These are phyloP conservation scores for rapeseed (Brassica napus) DNA, from an alignment of 345 rosid genomes.

Conservation along the genomic window Da-Ae NC_063442.1:6905001-6905500, in stretches of 20 bases:
- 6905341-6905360: constrained; percentile 16
- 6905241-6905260: constrained; percentile 23
- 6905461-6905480: background rate
- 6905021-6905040: too few relatives aligned
- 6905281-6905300: constrained; percentile 34
- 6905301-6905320: constrained; percentile 4
- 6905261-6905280: constrained; percentile 28
- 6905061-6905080: too few relatives aligned
- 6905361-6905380: constrained; percentile 26
- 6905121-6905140: background rate
- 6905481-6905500: background rate
- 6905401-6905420: background rate
- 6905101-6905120: background rate
- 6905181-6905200: constrained; percentile 1
- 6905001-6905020: too few relatives aligned
- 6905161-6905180: background rate
- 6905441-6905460: background rate
- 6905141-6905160: background rate
- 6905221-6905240: constrained; percentile 26
- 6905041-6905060: too few relatives aligned
- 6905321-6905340: background rate
- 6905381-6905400: constrained; percentile 3
- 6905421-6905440: background rate
- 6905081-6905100: too few relatives aligned
- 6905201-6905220: constrained; percentile 32